Conservation (phyloP, 73 alveolate species). For the Tetrahymena borealis region DNA sequence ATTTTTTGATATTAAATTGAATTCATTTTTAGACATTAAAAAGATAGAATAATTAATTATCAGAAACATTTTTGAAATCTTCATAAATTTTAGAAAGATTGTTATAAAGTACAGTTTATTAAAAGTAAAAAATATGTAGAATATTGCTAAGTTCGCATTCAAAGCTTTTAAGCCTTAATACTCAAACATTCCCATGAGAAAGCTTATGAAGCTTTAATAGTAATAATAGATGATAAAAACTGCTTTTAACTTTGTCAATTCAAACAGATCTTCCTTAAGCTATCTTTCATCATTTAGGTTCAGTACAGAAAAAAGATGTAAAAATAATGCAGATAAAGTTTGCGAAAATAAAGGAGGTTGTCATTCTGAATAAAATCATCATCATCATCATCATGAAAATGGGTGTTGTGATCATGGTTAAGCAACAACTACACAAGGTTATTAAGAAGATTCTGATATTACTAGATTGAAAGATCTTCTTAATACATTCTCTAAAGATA, state of each 20-base stretch:
- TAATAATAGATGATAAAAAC: background rate
- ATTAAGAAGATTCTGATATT: background rate
- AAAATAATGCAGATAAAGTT: background rate
- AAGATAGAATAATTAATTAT: too few relatives aligned
- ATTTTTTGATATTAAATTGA: too few relatives aligned
- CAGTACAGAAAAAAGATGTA: background rate
- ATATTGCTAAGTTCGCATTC: background rate
- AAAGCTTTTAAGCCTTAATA: background rate
- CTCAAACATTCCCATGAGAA: background rate
- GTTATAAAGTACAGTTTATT: background rate
- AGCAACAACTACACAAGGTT: background rate
- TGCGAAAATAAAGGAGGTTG: background rate
- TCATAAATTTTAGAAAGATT: background rate
- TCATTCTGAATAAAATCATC: background rate
- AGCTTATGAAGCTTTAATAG: background rate
- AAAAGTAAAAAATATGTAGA: background rate
- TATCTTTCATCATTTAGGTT: background rate
- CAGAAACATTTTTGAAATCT: background rate
- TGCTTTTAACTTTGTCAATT: background rate
- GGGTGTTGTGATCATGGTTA: background rate
- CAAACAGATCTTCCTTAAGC: background rate
- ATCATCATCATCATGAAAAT: background rate
- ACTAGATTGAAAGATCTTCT: background rate
- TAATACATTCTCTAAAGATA: background rate
- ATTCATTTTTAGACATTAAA: too few relatives aligned